These are phyloP conservation scores for Sphaerobolus stellatus DNA, from an alignment of 1,284 basidiomycete genomes.

Conservation along the genomic window DNA sequence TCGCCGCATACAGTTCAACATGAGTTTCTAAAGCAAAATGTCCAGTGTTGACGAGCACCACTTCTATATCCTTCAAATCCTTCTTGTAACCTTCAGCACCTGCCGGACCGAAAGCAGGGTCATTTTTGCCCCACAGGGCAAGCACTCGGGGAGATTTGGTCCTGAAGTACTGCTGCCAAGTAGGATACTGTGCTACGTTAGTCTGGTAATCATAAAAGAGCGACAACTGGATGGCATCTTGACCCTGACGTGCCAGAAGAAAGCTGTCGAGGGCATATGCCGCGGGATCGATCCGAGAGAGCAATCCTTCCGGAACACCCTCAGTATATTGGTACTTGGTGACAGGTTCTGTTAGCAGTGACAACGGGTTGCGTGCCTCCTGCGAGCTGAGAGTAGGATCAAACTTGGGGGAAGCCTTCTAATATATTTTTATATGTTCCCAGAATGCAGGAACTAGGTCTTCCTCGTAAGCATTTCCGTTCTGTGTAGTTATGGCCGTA, in stretches of 20 bases:
- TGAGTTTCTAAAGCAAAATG: slow-evolving; percentile 47
- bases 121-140: slow-evolving; percentile 49
- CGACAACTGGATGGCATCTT: slow-evolving; percentile 41
- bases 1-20: slow-evolving; percentile 23
- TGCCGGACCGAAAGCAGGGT: slow-evolving; percentile 42
- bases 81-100: slow-evolving; percentile 47
- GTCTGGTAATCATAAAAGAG: slow-evolving; percentile 45
- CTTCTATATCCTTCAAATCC: slow-evolving; percentile 38
- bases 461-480: slow-evolving; percentile 48
- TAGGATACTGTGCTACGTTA: slow-evolving; percentile 44
- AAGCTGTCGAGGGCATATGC: slow-evolving; percentile 42
- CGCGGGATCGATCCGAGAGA: slow-evolving; percentile 23
- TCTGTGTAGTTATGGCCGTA: slow-evolving; percentile 47
- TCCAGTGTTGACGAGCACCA: slow-evolving; percentile 43
- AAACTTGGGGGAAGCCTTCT: slow-evolving; percentile 31
- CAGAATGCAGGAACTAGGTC: slow-evolving; percentile 42
- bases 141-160: slow-evolving; percentile 40
- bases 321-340: slow-evolving; percentile 31
- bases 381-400: slow-evolving; percentile 23
- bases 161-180: slow-evolving; percentile 46
- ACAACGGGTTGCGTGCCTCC: slow-evolving; percentile 7
- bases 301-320: slow-evolving; percentile 27
- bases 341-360: not conserved
- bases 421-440: slow-evolving; percentile 36
- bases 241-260: slow-evolving; percentile 37